These are phyloP conservation scores for Gomphus bonarii DNA, from an alignment of 1,284 basidiomycete genomes.

Conservation along the genomic window DNA sequence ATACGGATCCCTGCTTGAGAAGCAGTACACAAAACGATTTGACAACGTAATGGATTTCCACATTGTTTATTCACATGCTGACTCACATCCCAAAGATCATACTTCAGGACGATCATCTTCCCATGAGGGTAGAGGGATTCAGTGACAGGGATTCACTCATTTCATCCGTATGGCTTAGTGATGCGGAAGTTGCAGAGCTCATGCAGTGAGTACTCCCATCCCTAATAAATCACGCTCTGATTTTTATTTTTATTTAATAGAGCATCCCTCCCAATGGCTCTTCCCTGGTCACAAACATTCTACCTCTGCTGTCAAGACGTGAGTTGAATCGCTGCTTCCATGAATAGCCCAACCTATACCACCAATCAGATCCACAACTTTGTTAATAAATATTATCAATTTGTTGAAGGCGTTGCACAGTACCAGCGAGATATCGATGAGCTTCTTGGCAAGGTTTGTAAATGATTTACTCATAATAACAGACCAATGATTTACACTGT, in stretches of 20 bases:
- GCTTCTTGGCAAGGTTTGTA: constrained; percentile 71
- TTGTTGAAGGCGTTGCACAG: constrained; percentile 89
- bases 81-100: constrained; percentile 51
- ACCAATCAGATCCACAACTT: constrained; percentile 70
- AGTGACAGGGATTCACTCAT: constrained; percentile 72
- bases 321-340: constrained; percentile 16
- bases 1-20: constrained; percentile 77
- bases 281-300: constrained; percentile 95
- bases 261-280: constrained; percentile 57
- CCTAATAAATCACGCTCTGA: not conserved
- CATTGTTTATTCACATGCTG: not conserved
- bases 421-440: constrained; percentile 91
- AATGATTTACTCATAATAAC: not conserved
- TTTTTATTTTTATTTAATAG: constrained; percentile 28
- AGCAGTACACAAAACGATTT: constrained; percentile 76
- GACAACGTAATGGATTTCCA: constrained; percentile 45
- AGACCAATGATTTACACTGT: not conserved
- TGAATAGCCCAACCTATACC: not conserved
- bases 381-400: constrained; percentile 94
- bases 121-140: constrained; percentile 75
- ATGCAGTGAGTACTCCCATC: constrained; percentile 36
- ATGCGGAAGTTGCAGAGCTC: constrained; percentile 54
- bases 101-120: constrained; percentile 80
- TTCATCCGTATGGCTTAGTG: constrained; percentile 79
- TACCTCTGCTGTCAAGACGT: constrained; percentile 92